Base-by-base conservation (phyloP, 768 basidiomycete genomes). In the Trametes sanguinea region DNA sequence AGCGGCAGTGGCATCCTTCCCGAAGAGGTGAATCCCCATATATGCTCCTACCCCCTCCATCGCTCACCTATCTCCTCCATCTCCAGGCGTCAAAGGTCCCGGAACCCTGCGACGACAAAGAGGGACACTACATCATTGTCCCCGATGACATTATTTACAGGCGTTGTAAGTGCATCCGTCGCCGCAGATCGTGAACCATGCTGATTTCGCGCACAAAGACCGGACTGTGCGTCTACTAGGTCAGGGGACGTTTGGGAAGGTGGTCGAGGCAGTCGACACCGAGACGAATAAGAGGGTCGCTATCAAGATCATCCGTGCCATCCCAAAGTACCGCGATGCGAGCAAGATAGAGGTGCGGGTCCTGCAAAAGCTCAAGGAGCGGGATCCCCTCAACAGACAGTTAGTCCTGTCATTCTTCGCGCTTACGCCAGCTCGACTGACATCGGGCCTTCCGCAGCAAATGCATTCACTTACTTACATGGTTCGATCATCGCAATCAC, bases 161-260 rank as follows among this genome's bases (percentile, higher is more conserved):
- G 67, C 89, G 92, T 69, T 96, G 95, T 93, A 76, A 68, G 88
- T 80, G 29, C 27, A 56, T 30, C 29, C 56, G 48, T 53, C 8
- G 17, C 27, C 22, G n/a, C 29, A 51, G 22, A 33, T 17, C 22
- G 14, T 13, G 43, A 17, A 42, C 14, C 29, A 14, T 40, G 45
- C 57, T 64, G 13, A 61, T 37, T 42, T 30, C 48, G 57, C 60
- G 37, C 52, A 16, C n/a, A 30, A 69, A 98, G 96, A 98, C 85
- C 92, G 90, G 51, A 98, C 95, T 44, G 86, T 95, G 62, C 84
- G 87, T 60, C 80, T 95, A 27, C 81, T 99, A 5, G 97, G 97
- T 16, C 96, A 98, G 78, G 97, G 97, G 11, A 98, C 97, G 13
- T 99, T 98, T 72, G 97, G 97, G 67, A 99, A 98, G 76, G 97